Percentiles rank a stretch among this genome's conserved stretches.
These are phyloP conservation scores for Trichosporon sp. DNA, from an alignment of 1,284 basidiomycete genomes.

Conservation along the genomic window DNA sequence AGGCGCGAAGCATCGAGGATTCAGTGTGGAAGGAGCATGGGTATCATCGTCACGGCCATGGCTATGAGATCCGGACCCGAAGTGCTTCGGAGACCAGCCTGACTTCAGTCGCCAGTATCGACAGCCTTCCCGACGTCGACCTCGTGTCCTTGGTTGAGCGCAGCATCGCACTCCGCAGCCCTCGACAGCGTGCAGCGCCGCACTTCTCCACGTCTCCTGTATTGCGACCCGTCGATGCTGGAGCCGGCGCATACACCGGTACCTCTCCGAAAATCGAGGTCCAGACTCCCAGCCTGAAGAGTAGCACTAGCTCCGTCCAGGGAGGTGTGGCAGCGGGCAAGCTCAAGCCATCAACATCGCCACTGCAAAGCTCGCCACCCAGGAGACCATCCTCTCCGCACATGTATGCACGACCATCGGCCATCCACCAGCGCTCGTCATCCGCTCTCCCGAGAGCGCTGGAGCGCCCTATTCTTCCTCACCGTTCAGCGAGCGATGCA, in stretches of 20 bases:
- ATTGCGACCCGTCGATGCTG: not conserved
- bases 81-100: not conserved
- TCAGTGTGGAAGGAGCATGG: not conserved
- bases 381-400: not conserved
- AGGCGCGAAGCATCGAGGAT: not conserved
- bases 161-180: constrained; percentile 14
- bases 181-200: not conserved
- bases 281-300: not conserved
- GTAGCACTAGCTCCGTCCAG: not conserved
- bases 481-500: not conserved
- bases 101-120: not conserved
- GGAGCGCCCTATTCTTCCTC: not conserved
- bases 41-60: not conserved
- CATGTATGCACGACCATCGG: not conserved
- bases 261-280: not conserved
- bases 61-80: not conserved
- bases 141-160: constrained; percentile 15
- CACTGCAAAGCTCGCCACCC: not conserved
- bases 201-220: not conserved
- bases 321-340: not conserved
- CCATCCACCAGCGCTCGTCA: not conserved
- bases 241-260: not conserved
- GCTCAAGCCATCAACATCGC: not conserved
- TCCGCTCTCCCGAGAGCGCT: not conserved
- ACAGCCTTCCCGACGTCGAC: constrained; percentile 9